phyloP scores from a whole-genome alignment of 202 grass and related monocot genomes.

The Setaria viridis region DNA sequence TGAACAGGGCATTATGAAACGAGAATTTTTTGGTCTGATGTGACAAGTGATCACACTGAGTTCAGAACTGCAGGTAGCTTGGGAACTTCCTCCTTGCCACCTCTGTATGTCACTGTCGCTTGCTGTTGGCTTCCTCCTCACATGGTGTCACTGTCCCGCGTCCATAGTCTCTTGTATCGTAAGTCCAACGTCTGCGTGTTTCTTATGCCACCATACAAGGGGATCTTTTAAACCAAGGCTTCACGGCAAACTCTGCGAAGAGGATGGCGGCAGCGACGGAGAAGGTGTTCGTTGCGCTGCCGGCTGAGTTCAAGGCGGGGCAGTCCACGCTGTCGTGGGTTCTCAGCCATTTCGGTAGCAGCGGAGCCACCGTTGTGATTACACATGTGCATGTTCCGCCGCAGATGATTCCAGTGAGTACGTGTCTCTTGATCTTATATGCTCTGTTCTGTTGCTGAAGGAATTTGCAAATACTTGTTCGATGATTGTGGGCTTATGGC shows the following conservation, averaged over 20 bases:
- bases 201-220: constrained; percentile 1
- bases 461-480: not conserved
- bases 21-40: constrained; percentile 12
- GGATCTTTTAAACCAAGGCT: not conserved
- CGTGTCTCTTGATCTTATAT: constrained; percentile 23
- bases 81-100: constrained; percentile 14
- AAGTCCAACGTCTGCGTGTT: constrained; percentile 1
- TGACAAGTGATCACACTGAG: constrained; percentile 33
- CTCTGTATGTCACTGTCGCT: constrained; percentile 25
- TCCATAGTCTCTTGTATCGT: constrained; percentile 29
- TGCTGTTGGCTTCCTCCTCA: not conserved
- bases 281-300: constrained; percentile 71
- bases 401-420: constrained; percentile 79
- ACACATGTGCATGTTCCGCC: constrained; percentile 67
- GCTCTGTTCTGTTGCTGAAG: not conserved
- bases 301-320: constrained; percentile 54
- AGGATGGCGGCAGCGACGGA: constrained; percentile 6
- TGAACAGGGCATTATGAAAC: not conserved
- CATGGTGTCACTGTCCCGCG: constrained; percentile 37
- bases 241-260: constrained; percentile 10
- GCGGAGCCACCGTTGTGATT: constrained; percentile 54
- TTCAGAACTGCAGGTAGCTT: not conserved
- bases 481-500: not conserved
- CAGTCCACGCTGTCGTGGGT: constrained; percentile 63
- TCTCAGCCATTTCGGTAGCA: constrained; percentile 29